Base-by-base conservation (phyloP, 768 basidiomycete genomes). In the Mycena crocata region DNA sequence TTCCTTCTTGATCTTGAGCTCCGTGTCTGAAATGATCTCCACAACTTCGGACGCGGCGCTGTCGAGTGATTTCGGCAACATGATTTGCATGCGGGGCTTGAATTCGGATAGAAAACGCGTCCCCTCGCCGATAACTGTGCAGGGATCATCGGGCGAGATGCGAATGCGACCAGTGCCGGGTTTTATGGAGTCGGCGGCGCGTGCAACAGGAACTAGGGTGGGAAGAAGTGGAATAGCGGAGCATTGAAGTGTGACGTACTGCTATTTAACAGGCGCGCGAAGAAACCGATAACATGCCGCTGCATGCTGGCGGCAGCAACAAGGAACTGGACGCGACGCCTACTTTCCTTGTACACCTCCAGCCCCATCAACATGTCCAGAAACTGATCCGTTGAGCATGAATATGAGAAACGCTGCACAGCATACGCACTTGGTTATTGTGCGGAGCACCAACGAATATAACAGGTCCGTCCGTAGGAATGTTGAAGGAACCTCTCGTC, bases 361-460 rank as follows among this genome's bases (percentile, higher is more conserved):
- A 94, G 86, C 62, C 88, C 89, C 48, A 98, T 80, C 56, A 98
- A 84, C 52, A 98, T 80, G 75, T 99, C 97, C 58, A 98, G 87
- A 78, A 99, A 98, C 94, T 98, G 8, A 65, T 55, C 52, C 14
- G 28, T 7, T 57, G 42, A 67, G 72, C 45, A 40, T 66, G 52
- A 31, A 46, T 44, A 13, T 5, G 67, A 54, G 51, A 23, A 32
- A 50, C 14, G 56, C 23, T 42, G 37, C 64, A 34, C 46, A 60
- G 62, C 48, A 24, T 44, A 74, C 72, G 63, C 73, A 91, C 94
- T 81, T 96, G 94, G 77, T 98, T 98, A 74, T 90, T 89, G 78
- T 98, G 96, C 44, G 96, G 96, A 13, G 94, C 96, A 45, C 87
- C 95, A 52, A 95, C 95, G 77, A 98, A 96, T 69, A 99, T 94